These are phyloP conservation scores for Epichloe coenophiala DNA, from an alignment of 2,329 filamentous ascomycete species.

Conservation along the genomic window DNA sequence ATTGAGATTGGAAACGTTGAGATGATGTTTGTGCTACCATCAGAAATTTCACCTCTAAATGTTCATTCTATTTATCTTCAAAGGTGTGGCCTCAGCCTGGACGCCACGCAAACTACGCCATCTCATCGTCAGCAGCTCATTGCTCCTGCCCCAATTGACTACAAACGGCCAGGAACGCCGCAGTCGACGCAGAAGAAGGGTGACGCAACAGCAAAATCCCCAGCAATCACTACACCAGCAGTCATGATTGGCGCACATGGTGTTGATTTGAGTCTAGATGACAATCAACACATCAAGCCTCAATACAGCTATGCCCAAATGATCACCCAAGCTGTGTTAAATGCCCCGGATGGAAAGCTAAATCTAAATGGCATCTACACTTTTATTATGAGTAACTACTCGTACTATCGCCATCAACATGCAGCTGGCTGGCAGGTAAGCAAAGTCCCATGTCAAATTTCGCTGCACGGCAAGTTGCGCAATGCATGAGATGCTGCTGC, in stretches of 20 bases:
- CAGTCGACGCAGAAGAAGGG: constrained; percentile 27
- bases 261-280: constrained; percentile 69
- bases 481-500: not conserved
- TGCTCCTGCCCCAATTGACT: constrained; percentile 46
- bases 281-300: constrained; percentile 83
- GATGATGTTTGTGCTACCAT: constrained; percentile 95
- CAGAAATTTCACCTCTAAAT: constrained; percentile 49
- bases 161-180: constrained; percentile 48
- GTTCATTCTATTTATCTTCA: constrained; percentile 59
- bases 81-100: constrained; percentile 43
- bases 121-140: constrained; percentile 32
- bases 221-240: constrained; percentile 21
- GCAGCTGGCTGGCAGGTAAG: constrained; percentile 78
- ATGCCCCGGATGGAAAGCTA: constrained; percentile 73
- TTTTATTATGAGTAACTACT: constrained; percentile 81
- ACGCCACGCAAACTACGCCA: constrained; percentile 15
- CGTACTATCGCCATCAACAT: constrained; percentile 76
- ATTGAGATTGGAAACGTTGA: constrained; percentile 86
- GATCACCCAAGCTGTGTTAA: constrained; percentile 91
- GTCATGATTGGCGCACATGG: constrained; percentile 31
- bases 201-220: constrained; percentile 16
- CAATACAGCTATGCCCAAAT: constrained; percentile 93
- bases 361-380: constrained; percentile 88
- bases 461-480: not conserved
- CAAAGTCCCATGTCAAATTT: not conserved